A percentile compares a stretch with the other conserved stretches of the same genome.
These are phyloP conservation scores for Fusarium concolor DNA, from an alignment of 2,329 filamentous ascomycete genomes.

Conservation along the genomic window DNA sequence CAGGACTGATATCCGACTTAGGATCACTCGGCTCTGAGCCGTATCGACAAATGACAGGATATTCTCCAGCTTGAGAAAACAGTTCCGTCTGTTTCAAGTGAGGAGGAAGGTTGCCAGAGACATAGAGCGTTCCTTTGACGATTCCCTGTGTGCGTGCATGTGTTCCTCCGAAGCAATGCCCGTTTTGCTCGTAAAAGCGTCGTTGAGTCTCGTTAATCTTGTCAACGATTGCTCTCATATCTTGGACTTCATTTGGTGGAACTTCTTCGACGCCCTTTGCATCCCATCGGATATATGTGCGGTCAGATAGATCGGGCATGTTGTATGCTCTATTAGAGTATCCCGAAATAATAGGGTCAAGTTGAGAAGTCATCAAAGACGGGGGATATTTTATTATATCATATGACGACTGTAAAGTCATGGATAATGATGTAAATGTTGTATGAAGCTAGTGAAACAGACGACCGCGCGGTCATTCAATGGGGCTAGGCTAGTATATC, in stretches of 20 bases:
- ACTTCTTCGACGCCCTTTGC: neutral
- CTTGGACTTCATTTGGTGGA: neutral
- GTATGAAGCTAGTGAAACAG: too few species aligned
- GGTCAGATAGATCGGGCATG: neutral
- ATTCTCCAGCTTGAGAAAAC: neutral
- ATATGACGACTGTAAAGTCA: too few species aligned
- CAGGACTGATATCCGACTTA: neutral
- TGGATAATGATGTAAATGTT: too few species aligned
- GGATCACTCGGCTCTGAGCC: conserved; percentile 6
- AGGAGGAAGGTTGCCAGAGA: neutral
- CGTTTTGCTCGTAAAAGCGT: conserved; percentile 3
- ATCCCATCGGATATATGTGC: conserved; percentile 1
- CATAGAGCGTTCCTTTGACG: neutral
- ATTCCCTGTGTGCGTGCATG: conserved; percentile 6
- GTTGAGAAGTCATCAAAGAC: too few species aligned
- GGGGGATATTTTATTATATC: too few species aligned
- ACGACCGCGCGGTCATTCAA: too few species aligned
- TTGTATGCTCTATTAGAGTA: too few species aligned
- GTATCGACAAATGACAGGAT: neutral
- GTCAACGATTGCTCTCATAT: neutral
- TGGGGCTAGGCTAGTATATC: too few species aligned
- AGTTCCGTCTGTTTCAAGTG: conserved; percentile 12
- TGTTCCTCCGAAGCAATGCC: conserved; percentile 6
- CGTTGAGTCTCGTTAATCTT: conserved; percentile 5
- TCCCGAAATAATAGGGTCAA: too few species aligned